Base-by-base conservation (phyloP, 1,284 basidiomycete species). In the Fomitiporia mediterranea region DNA sequence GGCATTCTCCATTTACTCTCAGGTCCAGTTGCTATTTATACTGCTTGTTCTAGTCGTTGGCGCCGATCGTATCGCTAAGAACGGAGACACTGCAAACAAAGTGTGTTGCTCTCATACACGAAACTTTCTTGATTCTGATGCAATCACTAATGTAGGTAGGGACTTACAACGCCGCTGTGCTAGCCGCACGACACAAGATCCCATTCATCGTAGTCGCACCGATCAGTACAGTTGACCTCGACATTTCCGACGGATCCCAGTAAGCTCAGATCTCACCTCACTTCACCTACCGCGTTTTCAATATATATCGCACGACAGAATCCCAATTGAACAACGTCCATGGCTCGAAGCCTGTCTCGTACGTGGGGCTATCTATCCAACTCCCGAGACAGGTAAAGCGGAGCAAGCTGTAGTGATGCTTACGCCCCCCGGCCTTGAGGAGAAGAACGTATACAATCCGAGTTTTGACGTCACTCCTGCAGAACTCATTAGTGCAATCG, bases 61-160 rank as follows among this genome's bases (percentile, higher is more conserved):
- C 28, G 91, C 91, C 3, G 89, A 93, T 70, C 79, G 93, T 55
- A 86, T 97, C 62, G 90, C 92, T 3, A 78, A 75, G 64, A 96
- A 97, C 65, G 94, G 94, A 2, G 94, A 96, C 70, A 95, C 94
- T 0, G 93, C 93, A 19, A 96, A 96, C 77, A 96, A 96, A 75
- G 89, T 85, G 53, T 38, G 70, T 57, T 62, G 19, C 21, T 55
- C 30, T 50, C 48, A 30, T 40, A 25, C 27, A 28, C 9, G 42
- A 8, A 27, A 21, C 51, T 60, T 8, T 49, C 7, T 3, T 27
- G 2, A 15, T 39, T 17, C 50, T 19, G 19, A 27, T 25, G 23
- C 37, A 37, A 21, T 35, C 39, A 61, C 61, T 44, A 53, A 53
- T 15, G 49, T 63, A 91, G 84, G 86, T 94, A 63, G 91, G 92